Percentiles rank a stretch among this genome's conserved stretches.
Evolutionary conservation across 208 protist species (phyloP).

Genomic region (Balamuthia mandrillaris): DNA sequence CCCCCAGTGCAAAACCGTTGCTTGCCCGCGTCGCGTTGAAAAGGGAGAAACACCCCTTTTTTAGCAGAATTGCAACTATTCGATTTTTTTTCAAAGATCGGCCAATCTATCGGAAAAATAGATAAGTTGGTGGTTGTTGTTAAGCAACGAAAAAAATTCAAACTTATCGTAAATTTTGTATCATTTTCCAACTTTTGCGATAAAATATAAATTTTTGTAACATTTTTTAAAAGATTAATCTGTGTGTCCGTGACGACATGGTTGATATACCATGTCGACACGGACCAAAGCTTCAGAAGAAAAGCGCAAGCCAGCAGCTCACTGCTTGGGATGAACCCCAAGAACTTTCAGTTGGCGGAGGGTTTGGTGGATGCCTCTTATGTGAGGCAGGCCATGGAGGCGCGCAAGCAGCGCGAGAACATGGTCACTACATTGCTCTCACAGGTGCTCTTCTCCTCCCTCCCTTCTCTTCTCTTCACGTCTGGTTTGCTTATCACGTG

Average conservation of each 20-base stretch:
- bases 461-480: neutral
- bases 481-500: neutral
- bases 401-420: neutral
- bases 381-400: neutral
- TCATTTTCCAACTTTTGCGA: no score
- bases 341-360: neutral
- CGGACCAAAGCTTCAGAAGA: neutral
- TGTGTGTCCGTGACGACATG: neutral
- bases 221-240: no score
- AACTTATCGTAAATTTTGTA: no score
- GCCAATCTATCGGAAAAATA: no score
- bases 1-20: no score
- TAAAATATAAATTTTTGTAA: no score
- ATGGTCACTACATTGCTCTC: slow-evolving; percentile 40
- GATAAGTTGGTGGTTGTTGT: no score
- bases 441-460: neutral
- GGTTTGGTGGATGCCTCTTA: slow-evolving; percentile 36
- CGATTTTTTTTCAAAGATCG: no score
- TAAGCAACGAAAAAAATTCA: no score
- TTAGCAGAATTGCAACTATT: no score
- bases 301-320: neutral
- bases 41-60: no score
- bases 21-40: no score
- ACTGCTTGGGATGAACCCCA: neutral
- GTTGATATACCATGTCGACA: neutral